phyloP scores from a whole-genome alignment of 345 rosid genomes.

The Pseudoturritis turrita region DNA sequence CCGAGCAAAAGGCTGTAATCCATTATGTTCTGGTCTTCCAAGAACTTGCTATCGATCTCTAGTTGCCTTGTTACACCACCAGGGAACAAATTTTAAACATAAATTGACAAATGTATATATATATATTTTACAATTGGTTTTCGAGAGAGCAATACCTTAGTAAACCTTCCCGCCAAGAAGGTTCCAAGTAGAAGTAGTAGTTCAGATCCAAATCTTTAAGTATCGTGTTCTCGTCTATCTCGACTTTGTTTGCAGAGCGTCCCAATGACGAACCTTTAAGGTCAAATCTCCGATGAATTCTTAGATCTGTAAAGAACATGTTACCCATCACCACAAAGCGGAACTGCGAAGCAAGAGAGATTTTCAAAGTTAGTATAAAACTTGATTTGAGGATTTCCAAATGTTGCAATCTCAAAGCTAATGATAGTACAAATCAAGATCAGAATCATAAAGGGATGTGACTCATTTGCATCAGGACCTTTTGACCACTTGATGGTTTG shows the following conservation, averaged over 20 bases:
- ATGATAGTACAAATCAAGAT: neutral
- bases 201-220: constrained; percentile 93
- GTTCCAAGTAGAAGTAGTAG: constrained; percentile 78
- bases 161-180: constrained; percentile 90
- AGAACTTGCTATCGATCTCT: constrained; percentile 74
- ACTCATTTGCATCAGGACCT: constrained; percentile 44
- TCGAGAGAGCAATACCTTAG: constrained; percentile 43
- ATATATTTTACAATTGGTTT: neutral
- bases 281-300: constrained; percentile 95
- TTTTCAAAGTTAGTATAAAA: constrained; percentile 7
- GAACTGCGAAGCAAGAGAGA: constrained; percentile 55
- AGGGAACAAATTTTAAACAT: neutral
- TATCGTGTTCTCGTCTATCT: constrained; percentile 91
- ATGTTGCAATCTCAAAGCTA: constrained; percentile 4
- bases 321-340: constrained; percentile 99
- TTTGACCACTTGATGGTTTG: constrained; percentile 97
- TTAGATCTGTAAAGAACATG: constrained; percentile 96
- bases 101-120: neutral
- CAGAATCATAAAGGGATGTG: neutral
- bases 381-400: neutral
- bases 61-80: constrained; percentile 58
- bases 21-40: constrained; percentile 86
- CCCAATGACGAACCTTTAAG: constrained; percentile 94
- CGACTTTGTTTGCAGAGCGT: constrained; percentile 86
- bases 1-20: constrained; percentile 98